A percentile compares a stretch with the other conserved stretches of the same genome.
phyloP scores from a whole-genome alignment of 257 asterid species.

The Solanum sejunctum region DNA sequence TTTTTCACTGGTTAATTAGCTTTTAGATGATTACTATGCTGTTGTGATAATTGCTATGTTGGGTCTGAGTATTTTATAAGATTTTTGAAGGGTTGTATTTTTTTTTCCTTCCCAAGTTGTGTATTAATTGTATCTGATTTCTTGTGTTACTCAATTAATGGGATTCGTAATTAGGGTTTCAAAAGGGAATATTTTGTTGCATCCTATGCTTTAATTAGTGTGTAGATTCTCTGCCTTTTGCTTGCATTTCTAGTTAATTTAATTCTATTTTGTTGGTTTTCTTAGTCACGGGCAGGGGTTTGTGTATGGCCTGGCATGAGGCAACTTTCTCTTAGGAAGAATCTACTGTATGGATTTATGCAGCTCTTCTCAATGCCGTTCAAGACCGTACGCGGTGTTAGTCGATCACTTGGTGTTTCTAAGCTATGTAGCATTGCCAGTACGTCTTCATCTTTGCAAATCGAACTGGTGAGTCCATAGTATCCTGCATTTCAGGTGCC shows the following conservation, averaged over 20 bases:
- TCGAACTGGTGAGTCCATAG: constrained; percentile 58
- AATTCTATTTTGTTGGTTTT: constrained; percentile 11
- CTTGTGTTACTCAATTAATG: background rate
- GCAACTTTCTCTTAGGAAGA: constrained; percentile 74
- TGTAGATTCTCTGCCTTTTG: background rate
- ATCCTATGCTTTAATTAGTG: background rate
- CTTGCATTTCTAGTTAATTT: background rate
- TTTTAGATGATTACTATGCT: background rate
- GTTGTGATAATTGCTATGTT: background rate
- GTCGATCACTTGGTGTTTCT: constrained; percentile 62
- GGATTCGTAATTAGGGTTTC: background rate
- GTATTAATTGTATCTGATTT: background rate
- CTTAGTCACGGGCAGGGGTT: constrained; percentile 50
- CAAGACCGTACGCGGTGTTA: constrained; percentile 67
- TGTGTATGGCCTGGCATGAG: constrained; percentile 88
- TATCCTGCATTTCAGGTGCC: background rate
- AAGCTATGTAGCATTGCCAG: constrained; percentile 61
- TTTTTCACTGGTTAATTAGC: background rate
- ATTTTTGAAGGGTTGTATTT: background rate
- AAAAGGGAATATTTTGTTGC: background rate
- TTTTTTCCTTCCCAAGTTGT: background rate
- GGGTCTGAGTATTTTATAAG: background rate
- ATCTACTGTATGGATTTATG: constrained; percentile 67
- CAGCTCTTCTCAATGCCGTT: constrained; percentile 67
- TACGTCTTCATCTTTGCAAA: constrained; percentile 57